Percentiles rank a stretch among this genome's conserved stretches.
phyloP scores from a whole-genome alignment of 116 monocot genomes.

The Zostera marina region DNA sequence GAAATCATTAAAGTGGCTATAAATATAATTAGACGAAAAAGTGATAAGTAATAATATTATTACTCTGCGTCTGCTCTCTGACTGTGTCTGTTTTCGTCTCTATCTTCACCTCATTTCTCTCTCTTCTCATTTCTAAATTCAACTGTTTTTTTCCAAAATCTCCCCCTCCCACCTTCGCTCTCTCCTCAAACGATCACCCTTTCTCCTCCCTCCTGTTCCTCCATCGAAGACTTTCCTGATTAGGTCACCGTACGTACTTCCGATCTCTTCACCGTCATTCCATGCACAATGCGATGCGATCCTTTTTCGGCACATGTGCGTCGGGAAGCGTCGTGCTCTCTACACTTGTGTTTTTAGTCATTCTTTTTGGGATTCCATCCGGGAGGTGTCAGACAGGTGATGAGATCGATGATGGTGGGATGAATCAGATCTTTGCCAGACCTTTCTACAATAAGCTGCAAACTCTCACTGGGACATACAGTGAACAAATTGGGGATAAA shows the following conservation, averaged over 20 bases:
- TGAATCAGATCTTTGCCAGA: conserved; percentile 16
- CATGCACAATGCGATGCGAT: conserved; percentile 10
- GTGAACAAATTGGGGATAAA: conserved; percentile 10
- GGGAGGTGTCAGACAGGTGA: not conserved
- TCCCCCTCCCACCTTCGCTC: not conserved
- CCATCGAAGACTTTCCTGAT: not conserved
- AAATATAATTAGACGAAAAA: no score
- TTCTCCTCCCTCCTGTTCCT: not conserved
- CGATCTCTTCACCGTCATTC: not conserved
- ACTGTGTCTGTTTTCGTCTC: no score
- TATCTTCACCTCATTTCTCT: no score
- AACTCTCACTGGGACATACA: conserved; percentile 27
- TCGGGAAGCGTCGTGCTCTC: not conserved
- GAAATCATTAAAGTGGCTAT: no score
- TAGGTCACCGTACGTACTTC: not conserved
- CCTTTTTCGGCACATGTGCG: not conserved
- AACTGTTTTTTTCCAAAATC: no score
- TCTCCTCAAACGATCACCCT: not conserved
- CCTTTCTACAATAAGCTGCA: conserved; percentile 30
- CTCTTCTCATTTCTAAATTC: no score
- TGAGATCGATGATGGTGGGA: not conserved
- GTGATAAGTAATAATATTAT: no score
- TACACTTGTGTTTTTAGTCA: not conserved
- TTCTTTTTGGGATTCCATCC: not conserved
- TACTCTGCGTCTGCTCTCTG: no score